Evolutionary conservation across 129 eudicot genomes (phyloP), one percentile per base, ranked within the genome.

Genomic region (Artemisia tridentata): DNA sequence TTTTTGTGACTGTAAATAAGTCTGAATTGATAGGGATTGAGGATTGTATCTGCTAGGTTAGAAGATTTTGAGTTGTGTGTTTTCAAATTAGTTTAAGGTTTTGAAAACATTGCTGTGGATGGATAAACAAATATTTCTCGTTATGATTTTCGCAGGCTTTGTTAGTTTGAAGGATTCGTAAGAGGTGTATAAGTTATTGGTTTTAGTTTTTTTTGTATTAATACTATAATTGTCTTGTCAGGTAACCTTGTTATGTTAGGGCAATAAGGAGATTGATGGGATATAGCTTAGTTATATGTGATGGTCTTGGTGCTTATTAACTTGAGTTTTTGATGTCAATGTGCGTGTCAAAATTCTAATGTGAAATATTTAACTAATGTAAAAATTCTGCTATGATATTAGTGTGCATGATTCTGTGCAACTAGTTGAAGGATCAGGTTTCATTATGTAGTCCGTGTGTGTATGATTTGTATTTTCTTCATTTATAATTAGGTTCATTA

Each of bases 291-390:
- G 65, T 20, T 72, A 50, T 46, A 50, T 63, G 23, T n/a, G 13
- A 29, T 48, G 50, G 50, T 45, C 29, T 72, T 20, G 74, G 76
- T 72, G 58, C 34, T 15, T 56, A 20, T 46, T 72, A 23, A 49
- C 25, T 50, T 64, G 78, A 73, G 53, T 50, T 63, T 25, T 15
- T 63, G 23, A 14, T 45, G 34, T 19, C 27, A 2, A 31, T 13
- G n/a, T 3, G 70, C 1, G 34, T 17, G 62, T 72, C 48, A 14
- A 25, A 17, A 60, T 5, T 5, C 2, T 2, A 6, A 13, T 62
- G 25, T 62, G 62, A 60, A 14, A 25, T 6, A 60, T 3, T 2
- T 23, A 47, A 60, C 2, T 1, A 11, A 13, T 61, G 25, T 62
- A 72, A 31, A 48, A 1, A 6, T 48, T 29, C 21, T 5, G 14